These are phyloP conservation scores for Suhomyces atakaporum DNA, from an alignment of 1,139 yeast genomes.

Conservation along the genomic window DNA sequence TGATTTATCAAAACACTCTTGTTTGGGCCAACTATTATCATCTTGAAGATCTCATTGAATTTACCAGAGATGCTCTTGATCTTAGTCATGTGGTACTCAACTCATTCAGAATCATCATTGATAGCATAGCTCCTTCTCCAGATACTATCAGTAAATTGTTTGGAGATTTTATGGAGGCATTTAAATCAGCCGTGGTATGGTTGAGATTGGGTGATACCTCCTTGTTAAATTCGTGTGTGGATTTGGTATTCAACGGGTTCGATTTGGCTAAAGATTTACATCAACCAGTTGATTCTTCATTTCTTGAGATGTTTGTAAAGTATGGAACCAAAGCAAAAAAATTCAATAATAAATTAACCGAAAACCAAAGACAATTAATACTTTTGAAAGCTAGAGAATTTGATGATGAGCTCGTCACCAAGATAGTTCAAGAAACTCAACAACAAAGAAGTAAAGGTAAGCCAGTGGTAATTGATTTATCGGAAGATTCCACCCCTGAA, in stretches of 20 bases:
- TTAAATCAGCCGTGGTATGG: conserved; percentile 72
- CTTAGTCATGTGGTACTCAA: conserved; percentile 68
- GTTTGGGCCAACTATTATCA: conserved; percentile 71
- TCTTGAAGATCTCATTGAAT: conserved; percentile 63
- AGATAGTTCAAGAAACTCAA: conserved; percentile 49
- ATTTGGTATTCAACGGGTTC: conserved; percentile 64
- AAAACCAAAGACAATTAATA: conserved; percentile 59
- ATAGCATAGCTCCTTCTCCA: conserved; percentile 23
- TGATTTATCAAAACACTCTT: conserved; percentile 68
- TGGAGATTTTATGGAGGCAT: conserved; percentile 48
- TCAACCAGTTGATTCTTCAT: conserved; percentile 48
- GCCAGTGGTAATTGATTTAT: conserved; percentile 8
- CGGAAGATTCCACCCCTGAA: conserved; percentile 19
- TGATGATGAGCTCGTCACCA: conserved; percentile 54
- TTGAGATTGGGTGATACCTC: conserved; percentile 78
- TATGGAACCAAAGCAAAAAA: conserved; percentile 67
- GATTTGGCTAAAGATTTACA: conserved; percentile 59
- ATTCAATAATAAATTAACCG: conserved; percentile 64
- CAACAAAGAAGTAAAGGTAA: conserved; percentile 23
- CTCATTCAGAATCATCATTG: conserved; percentile 59
- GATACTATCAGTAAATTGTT: conserved; percentile 28
- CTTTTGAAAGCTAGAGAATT: conserved; percentile 58
- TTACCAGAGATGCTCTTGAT: conserved; percentile 85
- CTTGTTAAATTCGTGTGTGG: conserved; percentile 72
- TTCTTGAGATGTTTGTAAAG: conserved; percentile 57